phyloP scores from a whole-genome alignment of 2,329 filamentous ascomycete genomes.

The Phyllosticta ampelicida region DNA sequence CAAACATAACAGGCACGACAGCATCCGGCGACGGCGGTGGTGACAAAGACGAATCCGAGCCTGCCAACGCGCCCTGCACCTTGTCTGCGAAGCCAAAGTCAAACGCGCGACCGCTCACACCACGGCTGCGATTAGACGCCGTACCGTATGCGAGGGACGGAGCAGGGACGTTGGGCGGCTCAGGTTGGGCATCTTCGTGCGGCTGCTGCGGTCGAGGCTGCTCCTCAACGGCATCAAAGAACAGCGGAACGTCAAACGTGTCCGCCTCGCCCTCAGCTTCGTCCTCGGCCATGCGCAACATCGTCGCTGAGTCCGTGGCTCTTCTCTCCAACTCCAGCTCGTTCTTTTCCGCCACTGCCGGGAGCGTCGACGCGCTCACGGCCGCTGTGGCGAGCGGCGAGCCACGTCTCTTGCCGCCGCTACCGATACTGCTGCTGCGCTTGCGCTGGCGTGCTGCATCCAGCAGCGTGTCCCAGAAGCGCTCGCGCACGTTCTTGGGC shows the following conservation, averaged over 20 bases:
- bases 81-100: not conserved
- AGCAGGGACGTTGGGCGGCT: not conserved
- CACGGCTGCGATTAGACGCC: not conserved
- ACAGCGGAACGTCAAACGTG: not conserved
- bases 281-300: too few species aligned
- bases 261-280: not conserved
- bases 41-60: not conserved
- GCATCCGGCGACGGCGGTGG: not conserved
- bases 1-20: not conserved
- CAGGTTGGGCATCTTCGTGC: not conserved
- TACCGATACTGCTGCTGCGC: not conserved
- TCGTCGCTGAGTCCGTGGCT: too few species aligned
- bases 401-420: not conserved
- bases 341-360: not conserved
- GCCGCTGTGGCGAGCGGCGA: not conserved
- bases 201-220: not conserved
- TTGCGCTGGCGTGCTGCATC: conserved; percentile 20
- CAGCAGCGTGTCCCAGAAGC: conserved; percentile 19
- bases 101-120: not conserved
- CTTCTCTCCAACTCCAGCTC: not conserved
- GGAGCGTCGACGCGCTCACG: not conserved
- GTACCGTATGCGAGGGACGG: not conserved
- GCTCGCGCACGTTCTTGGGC: conserved; percentile 13
- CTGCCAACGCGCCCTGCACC: not conserved
- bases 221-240: not conserved